Evolutionary conservation across 2,329 filamentous ascomycete species (phyloP).

Genomic region (Xylaria polymorpha): DNA sequence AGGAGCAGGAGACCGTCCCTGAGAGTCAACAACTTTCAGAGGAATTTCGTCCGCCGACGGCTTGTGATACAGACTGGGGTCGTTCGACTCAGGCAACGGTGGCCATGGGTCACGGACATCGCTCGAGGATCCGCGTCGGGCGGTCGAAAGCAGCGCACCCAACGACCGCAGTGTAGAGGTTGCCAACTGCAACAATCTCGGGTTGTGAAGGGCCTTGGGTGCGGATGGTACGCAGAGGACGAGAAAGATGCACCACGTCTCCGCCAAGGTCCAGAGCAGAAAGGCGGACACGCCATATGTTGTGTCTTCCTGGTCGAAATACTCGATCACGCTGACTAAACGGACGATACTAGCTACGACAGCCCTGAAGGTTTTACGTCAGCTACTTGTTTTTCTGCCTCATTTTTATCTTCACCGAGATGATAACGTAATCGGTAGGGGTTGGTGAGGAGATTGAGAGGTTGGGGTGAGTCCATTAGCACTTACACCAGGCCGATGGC

Average conservation of each 20-base stretch:
- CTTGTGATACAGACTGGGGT: too few species aligned
- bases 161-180: background rate
- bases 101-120: too few species aligned
- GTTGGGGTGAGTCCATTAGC: background rate
- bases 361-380: background rate
- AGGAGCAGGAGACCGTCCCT: too few species aligned
- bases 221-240: background rate
- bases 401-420: too few species aligned
- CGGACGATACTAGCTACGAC: background rate
- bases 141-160: background rate
- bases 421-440: too few species aligned
- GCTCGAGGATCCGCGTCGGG: too few species aligned
- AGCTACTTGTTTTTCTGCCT: too few species aligned
- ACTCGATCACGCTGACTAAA: background rate
- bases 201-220: background rate
- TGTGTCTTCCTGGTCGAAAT: background rate
- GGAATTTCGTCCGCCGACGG: too few species aligned
- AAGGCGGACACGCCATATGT: background rate
- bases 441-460: too few species aligned
- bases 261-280: background rate
- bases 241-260: background rate
- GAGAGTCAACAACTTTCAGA: too few species aligned
- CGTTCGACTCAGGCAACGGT: too few species aligned
- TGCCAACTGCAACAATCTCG: background rate
- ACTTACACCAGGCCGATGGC: conserved; percentile 30